A percentile compares a stretch with the other conserved stretches of the same genome.
phyloP scores from a whole-genome alignment of 495 filamentous ascomycete genomes.

The Pseudotulostoma volvatum region DNA sequence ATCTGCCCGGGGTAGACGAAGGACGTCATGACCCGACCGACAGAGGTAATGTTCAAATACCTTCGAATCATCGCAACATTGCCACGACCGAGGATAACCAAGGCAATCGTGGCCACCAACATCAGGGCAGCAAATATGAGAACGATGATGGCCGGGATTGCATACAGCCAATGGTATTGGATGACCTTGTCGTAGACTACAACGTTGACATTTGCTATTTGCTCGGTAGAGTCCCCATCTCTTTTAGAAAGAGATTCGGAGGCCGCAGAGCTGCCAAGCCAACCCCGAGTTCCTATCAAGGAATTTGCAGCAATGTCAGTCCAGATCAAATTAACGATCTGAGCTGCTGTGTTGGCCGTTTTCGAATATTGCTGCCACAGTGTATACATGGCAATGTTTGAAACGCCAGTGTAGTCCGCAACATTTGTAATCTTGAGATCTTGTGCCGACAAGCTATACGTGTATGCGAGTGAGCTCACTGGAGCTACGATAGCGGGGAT shows the following conservation, averaged over 20 bases:
- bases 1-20: no score
- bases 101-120: not conserved
- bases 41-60: not conserved
- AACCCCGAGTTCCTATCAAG: slow-evolving; percentile 16
- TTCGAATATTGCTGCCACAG: slow-evolving; percentile 18
- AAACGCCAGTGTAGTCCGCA: slow-evolving; percentile 17
- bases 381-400: slow-evolving; percentile 15
- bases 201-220: not conserved
- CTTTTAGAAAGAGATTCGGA: not conserved
- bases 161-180: not conserved
- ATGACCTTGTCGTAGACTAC: not conserved
- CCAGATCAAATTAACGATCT: slow-evolving; percentile 27
- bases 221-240: not conserved
- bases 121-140: not conserved
- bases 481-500: slow-evolving; percentile 8
- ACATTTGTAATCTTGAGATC: not conserved
- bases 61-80: not conserved
- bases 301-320: slow-evolving; percentile 23
- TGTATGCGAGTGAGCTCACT: slow-evolving; percentile 4
- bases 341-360: slow-evolving; percentile 3
- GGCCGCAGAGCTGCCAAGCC: not conserved
- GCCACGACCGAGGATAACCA: not conserved
- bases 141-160: not conserved
- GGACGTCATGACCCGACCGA: no score
- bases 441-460: slow-evolving; percentile 4